Evolutionary conservation across 257 asterid genomes (phyloP).

Genomic region (Solanum megistacrolobum): DNA sequence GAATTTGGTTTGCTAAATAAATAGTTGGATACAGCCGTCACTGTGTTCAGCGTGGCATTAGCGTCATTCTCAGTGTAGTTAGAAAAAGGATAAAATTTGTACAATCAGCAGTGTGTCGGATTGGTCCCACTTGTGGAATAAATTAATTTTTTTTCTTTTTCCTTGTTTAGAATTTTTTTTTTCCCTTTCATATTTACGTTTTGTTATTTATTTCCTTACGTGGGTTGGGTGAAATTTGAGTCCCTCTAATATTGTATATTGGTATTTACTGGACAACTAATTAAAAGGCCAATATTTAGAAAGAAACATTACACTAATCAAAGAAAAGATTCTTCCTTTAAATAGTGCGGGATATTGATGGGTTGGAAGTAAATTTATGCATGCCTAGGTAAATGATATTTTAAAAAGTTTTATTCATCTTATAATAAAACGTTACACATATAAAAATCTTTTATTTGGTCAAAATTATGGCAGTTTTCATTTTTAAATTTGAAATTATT

Average conservation of each 20-base stretch:
- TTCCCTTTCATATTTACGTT: not conserved
- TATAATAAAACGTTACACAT: not conserved
- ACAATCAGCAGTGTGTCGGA: not conserved
- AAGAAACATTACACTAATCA: not conserved
- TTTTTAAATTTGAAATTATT: too few species aligned
- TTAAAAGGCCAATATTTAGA: not conserved
- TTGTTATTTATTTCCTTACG: not conserved
- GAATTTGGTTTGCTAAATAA: not conserved
- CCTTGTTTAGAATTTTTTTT: too few species aligned
- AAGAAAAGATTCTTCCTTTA: not conserved
- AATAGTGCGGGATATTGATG: not conserved
- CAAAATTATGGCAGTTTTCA: too few species aligned
- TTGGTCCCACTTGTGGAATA: not conserved
- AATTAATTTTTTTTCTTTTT: not conserved
- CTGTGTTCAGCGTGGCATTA: not conserved
- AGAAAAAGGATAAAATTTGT: not conserved
- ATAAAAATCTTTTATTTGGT: too few species aligned
- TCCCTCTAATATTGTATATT: not conserved
- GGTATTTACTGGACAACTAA: not conserved
- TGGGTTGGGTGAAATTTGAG: not conserved
- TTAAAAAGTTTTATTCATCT: not conserved
- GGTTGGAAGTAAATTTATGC: not conserved
- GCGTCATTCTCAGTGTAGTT: not conserved
- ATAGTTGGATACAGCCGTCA: not conserved
- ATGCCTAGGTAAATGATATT: not conserved